Evolutionary conservation across 1,284 basidiomycete genomes (phyloP).

Genomic region (Vanrija pseudolonga): DNA sequence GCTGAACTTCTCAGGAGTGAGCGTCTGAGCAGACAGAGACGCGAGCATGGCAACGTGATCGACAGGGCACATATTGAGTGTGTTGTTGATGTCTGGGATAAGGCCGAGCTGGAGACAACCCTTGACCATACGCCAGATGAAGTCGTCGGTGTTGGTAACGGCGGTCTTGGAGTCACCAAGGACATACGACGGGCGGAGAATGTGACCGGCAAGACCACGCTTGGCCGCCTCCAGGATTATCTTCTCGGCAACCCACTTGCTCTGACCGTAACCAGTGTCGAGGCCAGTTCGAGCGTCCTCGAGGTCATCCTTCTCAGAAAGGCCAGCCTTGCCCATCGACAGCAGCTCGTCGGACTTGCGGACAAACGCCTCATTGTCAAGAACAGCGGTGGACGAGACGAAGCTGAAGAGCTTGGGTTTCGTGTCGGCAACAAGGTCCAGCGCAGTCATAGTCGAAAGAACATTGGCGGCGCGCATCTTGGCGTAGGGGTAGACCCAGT

Average conservation of each 20-base stretch:
- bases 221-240: slow-evolving; percentile 84
- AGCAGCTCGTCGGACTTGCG: slow-evolving; percentile 71
- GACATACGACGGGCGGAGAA: slow-evolving; percentile 92
- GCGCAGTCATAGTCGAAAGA: slow-evolving; percentile 74
- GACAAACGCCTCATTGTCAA: slow-evolving; percentile 89
- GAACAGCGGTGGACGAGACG: slow-evolving; percentile 88
- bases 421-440: slow-evolving; percentile 69
- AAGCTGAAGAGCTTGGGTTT: slow-evolving; percentile 84
- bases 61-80: slow-evolving; percentile 97
- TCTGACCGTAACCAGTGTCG: slow-evolving; percentile 93
- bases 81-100: slow-evolving; percentile 96
- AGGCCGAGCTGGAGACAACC: slow-evolving; percentile 94
- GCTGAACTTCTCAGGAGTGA: slow-evolving; percentile 55
- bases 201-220: slow-evolving; percentile 80
- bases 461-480: slow-evolving; percentile 90
- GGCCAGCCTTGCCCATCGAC: slow-evolving; percentile 57
- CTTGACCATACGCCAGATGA: slow-evolving; percentile 97
- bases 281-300: slow-evolving; percentile 74
- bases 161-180: slow-evolving; percentile 86
- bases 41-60: slow-evolving; percentile 89
- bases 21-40: slow-evolving; percentile 61
- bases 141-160: slow-evolving; percentile 98
- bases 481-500: slow-evolving; percentile 99
- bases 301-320: slow-evolving; percentile 87
- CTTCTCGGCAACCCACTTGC: slow-evolving; percentile 98